These are phyloP conservation scores for Solanum megistacrolobum DNA, from an alignment of 257 asterid species.

Conservation along the genomic window DNA sequence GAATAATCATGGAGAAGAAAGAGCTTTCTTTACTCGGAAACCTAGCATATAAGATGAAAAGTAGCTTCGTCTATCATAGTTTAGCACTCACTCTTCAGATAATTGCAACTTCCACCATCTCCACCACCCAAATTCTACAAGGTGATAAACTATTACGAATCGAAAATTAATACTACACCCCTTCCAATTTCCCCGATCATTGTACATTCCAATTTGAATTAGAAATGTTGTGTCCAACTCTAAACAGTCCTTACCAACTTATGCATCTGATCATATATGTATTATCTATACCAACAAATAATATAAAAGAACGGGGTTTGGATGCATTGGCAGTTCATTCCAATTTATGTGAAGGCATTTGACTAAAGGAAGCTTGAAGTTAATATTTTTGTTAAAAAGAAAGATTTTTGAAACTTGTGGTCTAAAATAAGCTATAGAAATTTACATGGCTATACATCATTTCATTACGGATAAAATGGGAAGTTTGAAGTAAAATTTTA, in stretches of 20 bases:
- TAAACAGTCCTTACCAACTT: too few species aligned
- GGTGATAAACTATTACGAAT: not conserved
- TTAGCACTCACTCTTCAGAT: not conserved
- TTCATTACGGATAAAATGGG: not conserved
- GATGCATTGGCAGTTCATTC: not conserved
- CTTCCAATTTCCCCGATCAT: not conserved
- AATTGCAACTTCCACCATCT: not conserved
- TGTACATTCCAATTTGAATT: not conserved
- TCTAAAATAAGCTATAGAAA: not conserved
- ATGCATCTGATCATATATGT: too few species aligned
- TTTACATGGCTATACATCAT: not conserved
- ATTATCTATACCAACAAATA: too few species aligned
- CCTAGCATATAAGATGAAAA: not conserved
- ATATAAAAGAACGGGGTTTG: not conserved
- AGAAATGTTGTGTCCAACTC: not conserved
- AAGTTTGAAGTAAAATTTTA: not conserved
- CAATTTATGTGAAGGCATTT: not conserved
- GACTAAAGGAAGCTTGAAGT: not conserved
- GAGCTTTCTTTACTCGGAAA: not conserved
- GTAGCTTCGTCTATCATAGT: not conserved
- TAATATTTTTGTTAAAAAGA: not conserved
- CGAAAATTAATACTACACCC: not conserved
- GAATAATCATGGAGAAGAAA: not conserved
- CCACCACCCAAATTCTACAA: not conserved
- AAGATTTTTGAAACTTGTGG: too few species aligned